Evolutionary conservation across 345 rosid species (phyloP), one percentile per base, ranked within the genome.

Genomic region (Geranium brycei): DNA sequence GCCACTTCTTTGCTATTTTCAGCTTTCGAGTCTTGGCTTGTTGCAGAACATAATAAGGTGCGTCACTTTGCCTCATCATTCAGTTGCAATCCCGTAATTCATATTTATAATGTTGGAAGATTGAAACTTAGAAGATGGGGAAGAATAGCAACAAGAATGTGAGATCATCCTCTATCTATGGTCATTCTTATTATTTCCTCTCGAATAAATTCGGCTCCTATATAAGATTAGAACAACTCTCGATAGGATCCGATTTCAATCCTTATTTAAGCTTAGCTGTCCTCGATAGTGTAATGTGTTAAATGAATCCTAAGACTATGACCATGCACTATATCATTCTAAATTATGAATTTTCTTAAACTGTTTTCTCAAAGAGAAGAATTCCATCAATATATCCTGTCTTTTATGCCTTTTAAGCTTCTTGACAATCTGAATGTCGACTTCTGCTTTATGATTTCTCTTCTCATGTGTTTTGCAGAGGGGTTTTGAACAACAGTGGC

Each of bases 11-110:
- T 91, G 16, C 76, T 92, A 35, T 85, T 84, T 71, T 92, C 96
- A 31, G 85, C 98, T n/a, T 92, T 92, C 62, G 96, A 87, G 76
- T 92, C 96, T 31, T 92, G 98, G 98, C 98, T 92, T 63, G 96
- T 92, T 72, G 98, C 98, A 8, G 98, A 92, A 68, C 98, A 89
- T 78, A 81, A 81, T 62, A 91, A 91, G 96, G 98, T 89, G 35
- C 66, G 77, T n/a, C 19, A 68, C 73, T 47, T 47, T 47, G 13
- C 53, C 15, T 3, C 15, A 47, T 28, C 56, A 55, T 40, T 60
- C 18, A 47, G 55, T 64, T 31, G 35, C 28, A 38, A 47, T 65
- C 17, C 0, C 0, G 53, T 47, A 47, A 47, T 47, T 13, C 53
- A 11, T 47, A 47, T 47, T 47, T 13, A 47, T 47, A 47, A 47